Evolutionary conservation across 2,329 filamentous ascomycete species (phyloP).

Genomic region (Epichloe uncinata): DNA sequence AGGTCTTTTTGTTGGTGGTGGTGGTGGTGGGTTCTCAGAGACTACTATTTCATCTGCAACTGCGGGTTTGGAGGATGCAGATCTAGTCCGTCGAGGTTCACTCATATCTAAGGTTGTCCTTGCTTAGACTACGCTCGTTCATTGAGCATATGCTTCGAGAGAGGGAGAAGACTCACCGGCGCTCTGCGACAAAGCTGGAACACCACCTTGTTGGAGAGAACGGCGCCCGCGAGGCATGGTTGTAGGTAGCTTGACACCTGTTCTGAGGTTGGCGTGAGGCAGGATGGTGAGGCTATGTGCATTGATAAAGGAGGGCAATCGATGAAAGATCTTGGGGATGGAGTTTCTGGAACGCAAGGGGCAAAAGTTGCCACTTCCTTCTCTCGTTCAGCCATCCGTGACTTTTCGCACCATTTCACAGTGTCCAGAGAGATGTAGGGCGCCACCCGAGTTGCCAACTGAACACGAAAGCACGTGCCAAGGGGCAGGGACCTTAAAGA

Average conservation of each 20-base stretch:
- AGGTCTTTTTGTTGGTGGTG: slow-evolving; percentile 6
- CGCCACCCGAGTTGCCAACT: slow-evolving; percentile 13
- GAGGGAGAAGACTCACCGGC: not conserved
- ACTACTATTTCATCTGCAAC: not conserved
- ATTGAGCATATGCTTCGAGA: not conserved
- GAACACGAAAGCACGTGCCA: slow-evolving; percentile 23
- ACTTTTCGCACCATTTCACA: slow-evolving; percentile 16
- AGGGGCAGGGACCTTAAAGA: slow-evolving; percentile 2
- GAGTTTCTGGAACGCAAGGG: slow-evolving; percentile 2
- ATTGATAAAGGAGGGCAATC: not conserved
- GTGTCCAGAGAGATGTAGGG: slow-evolving; percentile 10
- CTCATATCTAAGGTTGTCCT: not conserved
- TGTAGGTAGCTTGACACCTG: not conserved
- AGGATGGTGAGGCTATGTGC: not conserved
- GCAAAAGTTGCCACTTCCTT: slow-evolving; percentile 14
- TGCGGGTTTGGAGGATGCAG: not conserved
- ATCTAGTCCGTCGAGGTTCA: slow-evolving; percentile 1
- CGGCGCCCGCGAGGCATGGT: slow-evolving; percentile 20
- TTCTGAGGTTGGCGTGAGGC: not conserved
- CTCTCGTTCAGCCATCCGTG: slow-evolving; percentile 4
- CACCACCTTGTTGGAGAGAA: slow-evolving; percentile 8
- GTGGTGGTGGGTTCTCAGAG: slow-evolving; percentile 1
- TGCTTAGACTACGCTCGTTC: not conserved
- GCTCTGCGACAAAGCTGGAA: not conserved
- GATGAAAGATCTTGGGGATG: not conserved